Evolutionary conservation across 768 basidiomycete genomes (phyloP).

Genomic region (Pleurotus giganteus): DNA sequence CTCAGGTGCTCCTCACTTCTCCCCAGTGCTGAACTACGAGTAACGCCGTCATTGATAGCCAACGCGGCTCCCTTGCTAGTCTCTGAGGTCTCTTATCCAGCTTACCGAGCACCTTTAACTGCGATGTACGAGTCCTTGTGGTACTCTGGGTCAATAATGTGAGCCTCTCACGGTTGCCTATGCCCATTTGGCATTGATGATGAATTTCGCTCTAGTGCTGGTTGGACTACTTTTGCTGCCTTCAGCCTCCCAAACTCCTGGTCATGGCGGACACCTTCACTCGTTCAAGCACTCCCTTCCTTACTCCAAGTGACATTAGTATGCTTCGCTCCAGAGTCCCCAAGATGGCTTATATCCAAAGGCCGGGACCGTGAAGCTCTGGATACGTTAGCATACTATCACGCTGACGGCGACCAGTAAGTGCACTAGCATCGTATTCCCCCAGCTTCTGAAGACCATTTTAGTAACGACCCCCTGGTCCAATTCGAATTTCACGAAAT

Average conservation of each 20-base stretch:
- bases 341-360: conserved; percentile 78
- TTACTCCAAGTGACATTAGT: conserved; percentile 63
- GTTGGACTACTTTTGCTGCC: conserved; percentile 85
- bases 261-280: conserved; percentile 83
- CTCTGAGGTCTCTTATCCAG: conserved; percentile 83
- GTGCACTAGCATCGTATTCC: conserved; percentile 12
- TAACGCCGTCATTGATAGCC: conserved; percentile 26
- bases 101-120: conserved; percentile 77
- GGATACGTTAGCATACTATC: conserved; percentile 72
- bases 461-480: conserved; percentile 62
- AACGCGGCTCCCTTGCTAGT: conserved; percentile 82
- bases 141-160: conserved; percentile 83
- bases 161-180: conserved; percentile 19
- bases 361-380: conserved; percentile 71
- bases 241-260: conserved; percentile 65
- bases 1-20: conserved; percentile 28
- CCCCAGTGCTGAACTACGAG: background rate
- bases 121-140: conserved; percentile 82
- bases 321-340: conserved; percentile 77
- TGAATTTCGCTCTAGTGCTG: conserved; percentile 41
- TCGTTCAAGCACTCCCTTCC: conserved; percentile 69
- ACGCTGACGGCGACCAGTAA: conserved; percentile 70
- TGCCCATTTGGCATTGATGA: background rate
- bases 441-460: background rate
- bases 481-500: conserved; percentile 80